Conservation (phyloP, 495 filamentous ascomycete species). For the Neurospora hispaniola region DNA sequence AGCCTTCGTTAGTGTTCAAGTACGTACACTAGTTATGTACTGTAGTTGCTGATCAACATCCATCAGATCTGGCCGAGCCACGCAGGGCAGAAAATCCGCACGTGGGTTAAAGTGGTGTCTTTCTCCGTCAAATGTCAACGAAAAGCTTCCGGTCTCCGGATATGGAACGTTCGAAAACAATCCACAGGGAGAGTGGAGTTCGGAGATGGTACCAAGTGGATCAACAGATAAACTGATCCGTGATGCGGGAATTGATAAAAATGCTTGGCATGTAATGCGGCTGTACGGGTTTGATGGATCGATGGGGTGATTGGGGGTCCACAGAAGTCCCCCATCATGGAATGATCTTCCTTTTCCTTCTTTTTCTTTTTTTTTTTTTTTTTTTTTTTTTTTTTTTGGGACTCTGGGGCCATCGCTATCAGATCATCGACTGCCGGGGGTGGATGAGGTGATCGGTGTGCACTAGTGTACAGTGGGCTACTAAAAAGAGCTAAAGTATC, state of each 20-base stretch:
- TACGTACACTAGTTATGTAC: background rate
- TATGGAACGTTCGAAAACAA: background rate
- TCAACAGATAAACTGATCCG: background rate
- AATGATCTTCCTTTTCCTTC: background rate
- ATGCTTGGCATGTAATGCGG: conserved; percentile 12
- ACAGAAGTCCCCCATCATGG: background rate
- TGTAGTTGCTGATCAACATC: background rate
- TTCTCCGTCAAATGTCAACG: background rate
- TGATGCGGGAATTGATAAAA: conserved; percentile 19
- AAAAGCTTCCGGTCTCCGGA: background rate
- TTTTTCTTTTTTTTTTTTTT: background rate
- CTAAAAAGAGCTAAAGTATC: background rate
- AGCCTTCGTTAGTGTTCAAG: background rate
- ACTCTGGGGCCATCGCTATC: background rate
- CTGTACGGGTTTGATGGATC: background rate
- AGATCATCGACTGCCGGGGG: background rate
- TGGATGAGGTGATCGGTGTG: background rate
- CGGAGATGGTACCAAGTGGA: background rate
- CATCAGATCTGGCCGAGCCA: background rate
- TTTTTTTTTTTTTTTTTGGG: background rate
- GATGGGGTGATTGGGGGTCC: background rate
- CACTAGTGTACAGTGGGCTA: background rate
- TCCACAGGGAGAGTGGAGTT: background rate
- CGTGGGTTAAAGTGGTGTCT: background rate
- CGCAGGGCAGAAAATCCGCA: background rate